Conservation (phyloP, 2,329 filamentous ascomycete genomes). For the Colletotrichum sojae region DNA sequence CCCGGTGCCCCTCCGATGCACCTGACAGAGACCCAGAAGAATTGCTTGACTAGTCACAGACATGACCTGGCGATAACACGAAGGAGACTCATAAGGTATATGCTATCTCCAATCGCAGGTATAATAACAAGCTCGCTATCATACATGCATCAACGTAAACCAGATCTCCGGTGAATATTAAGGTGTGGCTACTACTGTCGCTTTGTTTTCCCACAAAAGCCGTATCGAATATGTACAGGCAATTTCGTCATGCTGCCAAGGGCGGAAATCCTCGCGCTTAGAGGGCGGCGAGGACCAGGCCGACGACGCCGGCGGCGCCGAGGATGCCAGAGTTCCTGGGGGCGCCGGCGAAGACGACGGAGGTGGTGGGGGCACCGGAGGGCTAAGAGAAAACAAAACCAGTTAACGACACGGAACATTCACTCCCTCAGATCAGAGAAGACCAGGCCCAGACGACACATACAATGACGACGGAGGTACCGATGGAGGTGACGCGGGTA, state of each 20-base stretch:
- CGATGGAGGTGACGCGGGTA: slow-evolving; percentile 28
- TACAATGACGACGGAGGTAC: slow-evolving; percentile 33
- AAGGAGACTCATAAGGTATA: slow-evolving; percentile 25
- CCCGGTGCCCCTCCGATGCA: too few relatives aligned
- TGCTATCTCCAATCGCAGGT: slow-evolving; percentile 18
- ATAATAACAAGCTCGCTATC: slow-evolving; percentile 31
- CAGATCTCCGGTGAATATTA: slow-evolving; percentile 14
- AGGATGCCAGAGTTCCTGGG: slow-evolving; percentile 30
- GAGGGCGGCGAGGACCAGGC: slow-evolving; percentile 27
- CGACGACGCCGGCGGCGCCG: slow-evolving; percentile 16
- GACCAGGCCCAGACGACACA: slow-evolving; percentile 34
- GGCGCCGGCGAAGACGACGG: slow-evolving; percentile 32
- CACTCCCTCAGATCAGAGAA: slow-evolving; percentile 1
- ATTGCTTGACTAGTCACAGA: too few relatives aligned
- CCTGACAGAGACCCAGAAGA: too few relatives aligned
- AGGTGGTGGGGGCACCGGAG: slow-evolving; percentile 26
- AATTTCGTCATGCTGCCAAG: not conserved
- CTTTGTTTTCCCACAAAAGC: not conserved
- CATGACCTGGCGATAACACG: not conserved
- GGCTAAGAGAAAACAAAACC: slow-evolving; percentile 15
- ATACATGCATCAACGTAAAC: slow-evolving; percentile 23
- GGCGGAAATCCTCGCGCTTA: not conserved
- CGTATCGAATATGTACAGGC: slow-evolving; percentile 17
- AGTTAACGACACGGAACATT: slow-evolving; percentile 17
- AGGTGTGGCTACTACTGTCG: not conserved